Conservation (phyloP, 2,329 filamentous ascomycete genomes). For the Thermoascus crustaceus region DNA sequence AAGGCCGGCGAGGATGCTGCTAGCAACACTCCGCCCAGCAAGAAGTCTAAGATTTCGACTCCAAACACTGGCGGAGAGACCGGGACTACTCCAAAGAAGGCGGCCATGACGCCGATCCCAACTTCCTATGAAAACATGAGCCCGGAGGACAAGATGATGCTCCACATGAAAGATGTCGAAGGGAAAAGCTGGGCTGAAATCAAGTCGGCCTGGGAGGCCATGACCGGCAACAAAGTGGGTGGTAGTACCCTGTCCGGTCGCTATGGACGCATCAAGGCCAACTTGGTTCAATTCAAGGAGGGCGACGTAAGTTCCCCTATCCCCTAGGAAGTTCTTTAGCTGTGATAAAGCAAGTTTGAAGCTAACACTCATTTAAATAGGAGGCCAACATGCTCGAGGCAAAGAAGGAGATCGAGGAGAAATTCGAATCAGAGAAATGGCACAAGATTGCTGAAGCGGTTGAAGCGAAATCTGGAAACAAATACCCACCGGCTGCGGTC, state of each 20-base stretch:
- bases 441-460: slow-evolving; percentile 25
- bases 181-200: slow-evolving; percentile 20
- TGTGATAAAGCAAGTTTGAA: not conserved
- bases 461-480: slow-evolving; percentile 20
- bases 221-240: slow-evolving; percentile 26
- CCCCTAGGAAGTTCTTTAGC: not conserved
- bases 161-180: slow-evolving; percentile 21
- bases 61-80: slow-evolving; percentile 3
- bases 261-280: slow-evolving; percentile 31
- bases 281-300: slow-evolving; percentile 28
- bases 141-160: slow-evolving; percentile 17
- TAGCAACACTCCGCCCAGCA: slow-evolving; percentile 6
- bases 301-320: slow-evolving; percentile 24
- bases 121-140: slow-evolving; percentile 14
- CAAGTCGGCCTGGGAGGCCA: slow-evolving; percentile 12
- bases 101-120: slow-evolving; percentile 13
- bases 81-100: slow-evolving; percentile 6
- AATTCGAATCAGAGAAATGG: slow-evolving; percentile 35
- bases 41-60: slow-evolving; percentile 9
- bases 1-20: slow-evolving; percentile 3
- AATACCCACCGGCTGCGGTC: slow-evolving; percentile 25
- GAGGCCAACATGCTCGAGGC: slow-evolving; percentile 23
- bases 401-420: slow-evolving; percentile 33
- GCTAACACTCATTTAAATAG: slow-evolving; percentile 11
- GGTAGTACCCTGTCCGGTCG: slow-evolving; percentile 30